These are phyloP conservation scores for Hymenoscyphus salicellus DNA, from an alignment of 2,329 filamentous ascomycete species.

Conservation along the genomic window DNA sequence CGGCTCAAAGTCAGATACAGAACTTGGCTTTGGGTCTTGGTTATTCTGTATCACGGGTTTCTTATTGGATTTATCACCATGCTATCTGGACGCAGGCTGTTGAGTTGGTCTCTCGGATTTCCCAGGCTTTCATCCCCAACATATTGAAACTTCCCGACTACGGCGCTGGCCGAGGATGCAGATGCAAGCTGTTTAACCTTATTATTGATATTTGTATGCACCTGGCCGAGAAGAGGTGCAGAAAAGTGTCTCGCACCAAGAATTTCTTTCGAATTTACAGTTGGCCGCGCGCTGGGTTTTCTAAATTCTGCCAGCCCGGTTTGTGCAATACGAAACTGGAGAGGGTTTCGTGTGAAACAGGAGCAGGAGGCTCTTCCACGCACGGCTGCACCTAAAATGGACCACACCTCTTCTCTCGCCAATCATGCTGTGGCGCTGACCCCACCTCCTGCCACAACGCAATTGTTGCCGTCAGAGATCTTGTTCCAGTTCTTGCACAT, in stretches of 20 bases:
- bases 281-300: not conserved
- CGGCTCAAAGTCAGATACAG: not conserved
- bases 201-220: not conserved
- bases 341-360: slow-evolving; percentile 10
- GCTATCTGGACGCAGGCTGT: not conserved
- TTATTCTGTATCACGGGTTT: not conserved
- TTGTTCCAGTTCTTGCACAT: slow-evolving; percentile 25
- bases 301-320: not conserved
- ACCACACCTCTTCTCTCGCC: slow-evolving; percentile 6
- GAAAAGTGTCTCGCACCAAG: not conserved
- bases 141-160: slow-evolving; percentile 17
- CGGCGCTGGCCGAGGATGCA: not conserved
- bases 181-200: not conserved
- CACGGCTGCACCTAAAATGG: slow-evolving; percentile 4
- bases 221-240: not conserved
- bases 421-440: slow-evolving; percentile 12
- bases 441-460: slow-evolving; percentile 18
- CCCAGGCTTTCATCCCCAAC: too few relatives aligned
- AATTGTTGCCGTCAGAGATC: slow-evolving; percentile 26
- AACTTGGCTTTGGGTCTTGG: not conserved
- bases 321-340: slow-evolving; percentile 9
- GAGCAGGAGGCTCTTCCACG: not conserved
- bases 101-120: not conserved
- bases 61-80: not conserved
- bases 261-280: not conserved